Evolutionary conservation across 2,329 filamentous ascomycete genomes (phyloP), one percentile per base, ranked within the genome.

Genomic region (Aspergillus quadricinctus): DNA sequence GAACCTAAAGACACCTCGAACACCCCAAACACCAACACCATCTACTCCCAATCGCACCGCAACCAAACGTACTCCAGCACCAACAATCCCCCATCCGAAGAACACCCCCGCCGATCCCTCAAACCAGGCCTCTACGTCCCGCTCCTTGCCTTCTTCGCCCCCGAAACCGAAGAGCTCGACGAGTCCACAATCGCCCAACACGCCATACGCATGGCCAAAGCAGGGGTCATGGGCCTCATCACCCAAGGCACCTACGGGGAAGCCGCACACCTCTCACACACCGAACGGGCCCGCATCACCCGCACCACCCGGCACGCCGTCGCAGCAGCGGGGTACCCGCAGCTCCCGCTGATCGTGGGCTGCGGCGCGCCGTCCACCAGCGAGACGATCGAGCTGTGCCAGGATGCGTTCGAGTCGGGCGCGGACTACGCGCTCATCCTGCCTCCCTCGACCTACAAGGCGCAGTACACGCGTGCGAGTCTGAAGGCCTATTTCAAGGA

Each of bases 161-260:
- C 79, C 21, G 76, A 75, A 25, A 46, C 43, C 48, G 88, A 91
- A 70, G 83, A 90, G 54, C 75, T 91, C 54, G 88, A 91, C 67
- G 78, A 82, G 10, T 73, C 77, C 35, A 83, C 84, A 41, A 85
- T 86, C 57, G 79, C 81, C 49, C 80, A 77, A 52, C 74, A 79
- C 60, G 85, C 88, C 40, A 81, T 88, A 52, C 84, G 86, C 65
- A 83, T 93, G n/a, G 89, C 88, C 49, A 72, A 81, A 55, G 83
- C 87, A 27, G 89, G 89, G 61, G 83, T 92, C 45, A 82, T 86
- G 17, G 88, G 89, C 19, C 80, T 93, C 49, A 87, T 88, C 50
- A 89, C 87, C 9, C 89, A 92, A 71, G 89, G 89, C 49, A 90
- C 87, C 68, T 93, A 93, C 68, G 89, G 89, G 65, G 90, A 94